Evolutionary conservation across 202 grass and related monocot species (phyloP).

Genomic region (Musa balbisiana): DNA sequence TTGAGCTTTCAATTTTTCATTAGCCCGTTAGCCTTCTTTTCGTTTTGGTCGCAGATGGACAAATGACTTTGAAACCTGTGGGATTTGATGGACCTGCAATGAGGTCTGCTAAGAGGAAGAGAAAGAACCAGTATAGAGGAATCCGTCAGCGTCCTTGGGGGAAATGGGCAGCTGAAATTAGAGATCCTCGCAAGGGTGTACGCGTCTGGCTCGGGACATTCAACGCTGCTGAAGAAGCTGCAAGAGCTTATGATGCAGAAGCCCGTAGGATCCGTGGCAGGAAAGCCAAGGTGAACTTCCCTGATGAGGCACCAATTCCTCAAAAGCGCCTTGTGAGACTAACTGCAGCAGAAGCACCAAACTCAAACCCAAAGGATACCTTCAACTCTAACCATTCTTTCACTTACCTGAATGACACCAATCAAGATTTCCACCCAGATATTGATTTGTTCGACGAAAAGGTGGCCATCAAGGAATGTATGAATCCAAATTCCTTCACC

Average conservation of each 20-base stretch:
- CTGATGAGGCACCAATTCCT: conserved; percentile 28
- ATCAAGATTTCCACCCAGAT: conserved; percentile 44
- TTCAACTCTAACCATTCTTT: conserved; percentile 25
- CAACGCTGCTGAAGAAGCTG: conserved; percentile 70
- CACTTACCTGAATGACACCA: conserved; percentile 19
- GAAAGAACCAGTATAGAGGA: conserved; percentile 72
- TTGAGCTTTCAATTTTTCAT: background rate
- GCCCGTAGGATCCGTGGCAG: conserved; percentile 68
- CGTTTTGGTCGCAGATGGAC: conserved; percentile 32
- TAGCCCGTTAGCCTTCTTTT: background rate
- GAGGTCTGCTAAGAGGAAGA: conserved; percentile 26
- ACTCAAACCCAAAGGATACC: conserved; percentile 19
- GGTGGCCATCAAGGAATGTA: conserved; percentile 23
- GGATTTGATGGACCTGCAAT: conserved; percentile 33
- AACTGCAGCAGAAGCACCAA: conserved; percentile 19
- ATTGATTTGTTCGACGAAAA: conserved; percentile 46
- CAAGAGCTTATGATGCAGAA: conserved; percentile 74
- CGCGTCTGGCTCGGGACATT: conserved; percentile 83
- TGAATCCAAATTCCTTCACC: conserved; percentile 6
- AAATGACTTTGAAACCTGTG: conserved; percentile 22
- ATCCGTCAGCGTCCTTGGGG: conserved; percentile 81
- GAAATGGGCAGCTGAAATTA: conserved; percentile 87
- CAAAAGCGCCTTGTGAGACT: conserved; percentile 27
- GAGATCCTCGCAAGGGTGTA: conserved; percentile 71
- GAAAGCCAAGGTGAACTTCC: conserved; percentile 76